Conservation (phyloP, 495 filamentous ascomycete genomes). For the Darksidea phi region DNA sequence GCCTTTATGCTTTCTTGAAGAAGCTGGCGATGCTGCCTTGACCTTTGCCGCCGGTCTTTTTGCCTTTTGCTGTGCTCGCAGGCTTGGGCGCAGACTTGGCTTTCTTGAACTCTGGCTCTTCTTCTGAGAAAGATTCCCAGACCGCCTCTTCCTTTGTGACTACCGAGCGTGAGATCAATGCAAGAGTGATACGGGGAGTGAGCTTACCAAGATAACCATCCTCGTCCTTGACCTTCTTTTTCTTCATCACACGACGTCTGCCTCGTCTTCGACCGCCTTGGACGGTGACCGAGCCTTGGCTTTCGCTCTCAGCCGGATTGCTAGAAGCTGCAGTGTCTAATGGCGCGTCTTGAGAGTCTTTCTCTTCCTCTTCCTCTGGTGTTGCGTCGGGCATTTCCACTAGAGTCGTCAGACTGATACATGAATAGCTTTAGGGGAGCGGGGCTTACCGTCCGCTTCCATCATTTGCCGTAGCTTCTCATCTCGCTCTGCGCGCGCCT, state of each 20-base stretch:
- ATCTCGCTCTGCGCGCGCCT: constrained; percentile 67
- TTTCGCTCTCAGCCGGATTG: constrained; percentile 37
- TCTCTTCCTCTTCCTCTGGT: constrained; percentile 43
- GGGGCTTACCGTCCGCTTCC: constrained; percentile 77
- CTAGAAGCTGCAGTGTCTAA: constrained; percentile 45
- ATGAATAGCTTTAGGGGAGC: neutral
- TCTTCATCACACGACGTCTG: constrained; percentile 80
- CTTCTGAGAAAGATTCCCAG: constrained; percentile 96
- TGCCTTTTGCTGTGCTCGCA: constrained; percentile 45
- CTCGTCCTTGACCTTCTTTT: constrained; percentile 85
- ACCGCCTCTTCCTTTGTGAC: constrained; percentile 84
- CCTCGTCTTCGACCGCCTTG: constrained; percentile 72
- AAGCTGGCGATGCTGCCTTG: constrained; percentile 32
- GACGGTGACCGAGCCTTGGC: constrained; percentile 41
- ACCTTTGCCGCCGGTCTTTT: constrained; percentile 49
- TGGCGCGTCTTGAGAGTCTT: constrained; percentile 47
- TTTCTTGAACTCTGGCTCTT: constrained; percentile 74
- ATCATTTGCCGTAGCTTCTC: constrained; percentile 79
- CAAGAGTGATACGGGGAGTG: neutral
- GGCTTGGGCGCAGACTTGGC: constrained; percentile 50
- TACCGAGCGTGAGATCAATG: constrained; percentile 43
- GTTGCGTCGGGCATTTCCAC: constrained; percentile 44
- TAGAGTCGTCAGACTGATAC: neutral
- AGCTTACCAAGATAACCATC: constrained; percentile 86
- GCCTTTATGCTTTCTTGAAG: constrained; percentile 31